phyloP scores from a whole-genome alignment of 2,329 filamentous ascomycete genomes.

The Ramularia endophylla region DNA sequence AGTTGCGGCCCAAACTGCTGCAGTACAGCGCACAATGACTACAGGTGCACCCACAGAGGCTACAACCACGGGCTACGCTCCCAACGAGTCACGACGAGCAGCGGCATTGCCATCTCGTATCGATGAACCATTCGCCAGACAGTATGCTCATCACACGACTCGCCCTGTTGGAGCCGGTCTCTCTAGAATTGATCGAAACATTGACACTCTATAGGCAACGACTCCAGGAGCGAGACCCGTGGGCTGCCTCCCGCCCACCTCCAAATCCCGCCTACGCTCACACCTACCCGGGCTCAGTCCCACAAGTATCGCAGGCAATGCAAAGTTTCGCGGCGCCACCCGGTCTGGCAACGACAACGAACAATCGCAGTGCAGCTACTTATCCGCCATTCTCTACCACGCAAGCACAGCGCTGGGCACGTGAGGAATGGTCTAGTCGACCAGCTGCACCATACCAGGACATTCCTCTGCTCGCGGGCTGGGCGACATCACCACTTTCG shows the following conservation, averaged over 20 bases:
- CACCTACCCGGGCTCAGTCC: slow-evolving; percentile 16
- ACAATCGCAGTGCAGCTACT: slow-evolving; percentile 15
- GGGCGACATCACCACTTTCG: slow-evolving; percentile 25
- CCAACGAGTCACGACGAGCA: slow-evolving; percentile 21
- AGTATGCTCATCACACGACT: slow-evolving; percentile 11
- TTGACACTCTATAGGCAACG: slow-evolving; percentile 21
- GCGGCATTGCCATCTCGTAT: slow-evolving; percentile 19
- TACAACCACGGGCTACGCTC: slow-evolving; percentile 21
- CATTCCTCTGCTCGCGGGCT: slow-evolving; percentile 18
- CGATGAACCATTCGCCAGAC: slow-evolving; percentile 21
- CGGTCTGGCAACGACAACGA: slow-evolving; percentile 16
- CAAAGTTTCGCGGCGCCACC: slow-evolving; percentile 24
- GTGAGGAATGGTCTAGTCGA: slow-evolving; percentile 25
- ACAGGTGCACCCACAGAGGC: slow-evolving; percentile 17
- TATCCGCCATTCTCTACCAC: slow-evolving; percentile 19
- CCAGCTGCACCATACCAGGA: slow-evolving; percentile 23
- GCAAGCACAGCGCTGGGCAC: slow-evolving; percentile 24
- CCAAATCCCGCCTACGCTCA: slow-evolving; percentile 24
- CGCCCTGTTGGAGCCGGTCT: too few species aligned
- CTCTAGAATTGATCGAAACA: too few species aligned
- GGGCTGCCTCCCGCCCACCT: slow-evolving; percentile 22
- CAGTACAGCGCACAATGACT: slow-evolving; percentile 18
- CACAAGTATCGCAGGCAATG: slow-evolving; percentile 16
- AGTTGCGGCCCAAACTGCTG: slow-evolving; percentile 19
- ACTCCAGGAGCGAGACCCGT: slow-evolving; percentile 25